Base-by-base conservation (phyloP, 768 basidiomycete genomes). In the Epithele typhae region DNA sequence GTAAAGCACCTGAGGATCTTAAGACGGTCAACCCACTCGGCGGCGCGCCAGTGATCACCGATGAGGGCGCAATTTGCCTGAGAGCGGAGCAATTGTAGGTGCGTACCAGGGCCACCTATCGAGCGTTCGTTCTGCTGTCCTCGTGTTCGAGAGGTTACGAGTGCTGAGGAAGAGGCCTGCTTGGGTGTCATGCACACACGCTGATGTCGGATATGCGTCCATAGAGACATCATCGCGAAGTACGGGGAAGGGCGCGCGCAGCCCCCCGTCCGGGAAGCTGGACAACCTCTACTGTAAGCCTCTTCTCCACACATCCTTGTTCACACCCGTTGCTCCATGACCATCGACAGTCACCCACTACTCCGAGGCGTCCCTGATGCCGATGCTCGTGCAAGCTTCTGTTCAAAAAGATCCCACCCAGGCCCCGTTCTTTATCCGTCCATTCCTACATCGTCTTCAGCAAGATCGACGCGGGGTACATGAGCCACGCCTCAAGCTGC, bases 1-100 rank as follows among this genome's bases (percentile, higher is more conserved):
- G 36, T 37, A 34, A 46, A 2, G 66, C 66, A 14, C 67, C 66
- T 12, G 33, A 49, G 19, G 68, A 68, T 41, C 55, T 69, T 14
- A 57, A 51, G 42, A 48, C 53, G 22, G 51, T 69, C 15, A 62
- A 69, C 46, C 68, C 68, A 25, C 46, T 67, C 22, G 68, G 68
- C 27, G 65, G 57, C 40, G 60, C 68, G 18, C 70, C 70, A 7
- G 55, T 71, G 50, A 65, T 72, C 21, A 66, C 63, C 18, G 68
- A 71, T 51, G 68, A 66, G 27, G 56, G 59, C 39, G 68, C 33
- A 66, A 60, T 11, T 33, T 72, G 15, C 67, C 68, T 15, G 70
- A 72, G 49, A 70, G 68, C 51, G 66, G 66, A 19, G 67, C 68
- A 2, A 65, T 69, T 38, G 51, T 67, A 33, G 64, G 68, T 64